These are phyloP conservation scores for Cryphonectria parasitica DNA, from an alignment of 2,329 filamentous ascomycete species.

Conservation along the genomic window DNA sequence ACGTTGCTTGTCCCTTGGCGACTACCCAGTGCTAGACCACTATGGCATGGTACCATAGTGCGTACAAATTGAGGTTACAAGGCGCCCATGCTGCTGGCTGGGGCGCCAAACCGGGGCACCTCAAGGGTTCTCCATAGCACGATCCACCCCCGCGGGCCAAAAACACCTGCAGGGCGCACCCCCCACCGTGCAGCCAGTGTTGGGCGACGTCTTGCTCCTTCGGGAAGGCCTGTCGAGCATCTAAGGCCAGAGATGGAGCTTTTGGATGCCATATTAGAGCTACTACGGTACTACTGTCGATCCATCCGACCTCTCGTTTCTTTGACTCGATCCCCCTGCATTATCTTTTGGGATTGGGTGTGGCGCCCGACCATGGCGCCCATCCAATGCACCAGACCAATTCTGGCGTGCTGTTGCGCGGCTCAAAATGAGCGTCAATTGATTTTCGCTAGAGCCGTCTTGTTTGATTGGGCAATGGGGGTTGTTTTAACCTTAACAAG, in stretches of 20 bases:
- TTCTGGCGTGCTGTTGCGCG: conserved; percentile 8
- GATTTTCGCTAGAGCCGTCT: not conserved
- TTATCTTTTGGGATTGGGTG: not conserved
- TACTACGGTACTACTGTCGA: not conserved
- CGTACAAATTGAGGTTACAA: conserved; percentile 14
- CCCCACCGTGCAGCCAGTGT: not conserved
- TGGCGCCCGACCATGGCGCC: conserved; percentile 3
- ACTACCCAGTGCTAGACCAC: not conserved
- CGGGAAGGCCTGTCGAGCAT: conserved; percentile 4
- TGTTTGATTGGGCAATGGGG: not conserved
- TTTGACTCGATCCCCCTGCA: conserved; percentile 13
- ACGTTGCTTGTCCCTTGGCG: not conserved
- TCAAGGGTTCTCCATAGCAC: conserved; percentile 15
- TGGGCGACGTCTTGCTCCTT: conserved; percentile 8
- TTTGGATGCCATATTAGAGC: not conserved
- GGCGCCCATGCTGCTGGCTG: conserved; percentile 4
- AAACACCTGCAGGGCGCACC: conserved; percentile 6
- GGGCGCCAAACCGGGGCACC: not conserved
- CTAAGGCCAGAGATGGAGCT: not conserved
- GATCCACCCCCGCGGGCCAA: conserved; percentile 13
- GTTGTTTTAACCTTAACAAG: not conserved
- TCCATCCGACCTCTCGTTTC: not conserved
- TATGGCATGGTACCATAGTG: not conserved
- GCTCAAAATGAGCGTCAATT: conserved; percentile 12
- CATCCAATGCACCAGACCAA: not conserved